Base-by-base conservation (phyloP, 805 yeast genomes). In the Hanseniaspora guilliermondii region DNA sequence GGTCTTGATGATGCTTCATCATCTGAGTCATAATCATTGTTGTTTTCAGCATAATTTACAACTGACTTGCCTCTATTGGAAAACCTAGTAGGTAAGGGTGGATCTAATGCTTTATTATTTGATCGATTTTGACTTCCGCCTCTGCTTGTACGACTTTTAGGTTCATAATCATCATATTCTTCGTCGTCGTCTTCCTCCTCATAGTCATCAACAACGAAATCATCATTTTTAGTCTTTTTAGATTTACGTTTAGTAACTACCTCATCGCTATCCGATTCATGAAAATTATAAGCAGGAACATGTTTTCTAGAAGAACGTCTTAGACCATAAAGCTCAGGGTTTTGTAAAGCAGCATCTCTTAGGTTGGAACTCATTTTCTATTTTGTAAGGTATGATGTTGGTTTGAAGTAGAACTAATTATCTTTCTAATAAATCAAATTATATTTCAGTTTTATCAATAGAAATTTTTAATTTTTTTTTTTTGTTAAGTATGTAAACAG, bases 321-420 rank as follows among this genome's bases (percentile, higher is more conserved):
- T 53, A 85, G 72, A 1, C 95, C 95, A 61, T 85, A 85, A n/a
- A 85, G 72, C 63, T 84, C 94, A 0, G 95, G 94, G 64, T 85
- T 81, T 49, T 72, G 76, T 53, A 77, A 72, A 17, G 82, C 76
- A 56, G 82, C 88, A 41, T 72, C 75, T 14, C 76, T 74, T 45
- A 78, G 62, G 48, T 68, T 72, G 19, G 17, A 42, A 35, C 44
- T 25, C 54, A 35, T 59, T 19, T 24, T 38, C 11, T 22, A 11
- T 40, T 40, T 40, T 21, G 9, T 21, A 27, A 27, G 7, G 6
- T 25, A 25, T 25, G 27, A 4, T 25, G 7, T 25, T 25, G 7
- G 7, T 25, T 25, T 25, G n/a, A n/a, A n/a, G n/a, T n/a, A 7
- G 7, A 25, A 25, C 30, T 25, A 6, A 8, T 2, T 27, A 2